Base-by-base conservation (phyloP, 805 yeast species). In the Priceomyces fermenticarens region DNA sequence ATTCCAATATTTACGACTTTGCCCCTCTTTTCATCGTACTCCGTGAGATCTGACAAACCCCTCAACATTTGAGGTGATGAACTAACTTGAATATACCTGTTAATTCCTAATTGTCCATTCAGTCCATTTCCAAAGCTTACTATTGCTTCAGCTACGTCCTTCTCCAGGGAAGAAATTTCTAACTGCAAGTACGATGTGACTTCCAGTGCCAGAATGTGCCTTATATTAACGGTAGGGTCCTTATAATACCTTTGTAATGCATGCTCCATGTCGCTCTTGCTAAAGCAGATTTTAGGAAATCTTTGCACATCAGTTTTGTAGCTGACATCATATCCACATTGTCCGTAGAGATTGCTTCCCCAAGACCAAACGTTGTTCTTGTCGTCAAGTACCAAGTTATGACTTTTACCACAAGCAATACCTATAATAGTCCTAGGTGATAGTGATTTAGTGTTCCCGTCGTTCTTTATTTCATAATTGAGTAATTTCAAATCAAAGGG, bases 281-380 rank as follows among this genome's bases (percentile, higher is more conserved):
- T 41, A 14, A 60, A 51, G 0, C 55, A 54, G 45, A 68, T 67
- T 33, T 72, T 75, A 2, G 99, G 99, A 30, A 80, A 77, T 3
- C 95, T 78, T 35, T 83, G 72, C 33, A 75, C 66, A 51, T 85
- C 91, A 12, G 84, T 78, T 43, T 78, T 79, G 55, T 80, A 80
- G 15, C 76, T 69, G 36, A 85, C 81, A 6, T 80, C 80, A 35
- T 78, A 70, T 9, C 91, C 96, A 41, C 91, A 70, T 54, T 93
- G 91, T n/a, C 98, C 98, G 58, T 66, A 79, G 3, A 78, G 70
- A 58, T 91, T 91, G 43, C 78, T 77, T 16, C 99, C 99, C 78
- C 93, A 90, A 1, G 88, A 76, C 78, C 84, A 85, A n/a, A 88
- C 65, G 39, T 72, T 70, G 7, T 91, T 93, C n/a, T 67, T 54